Evolutionary conservation across 352 stramenopile species (phyloP), one percentile per base, ranked within the genome.

Genomic region (Globisporangium megalacanthum): DNA sequence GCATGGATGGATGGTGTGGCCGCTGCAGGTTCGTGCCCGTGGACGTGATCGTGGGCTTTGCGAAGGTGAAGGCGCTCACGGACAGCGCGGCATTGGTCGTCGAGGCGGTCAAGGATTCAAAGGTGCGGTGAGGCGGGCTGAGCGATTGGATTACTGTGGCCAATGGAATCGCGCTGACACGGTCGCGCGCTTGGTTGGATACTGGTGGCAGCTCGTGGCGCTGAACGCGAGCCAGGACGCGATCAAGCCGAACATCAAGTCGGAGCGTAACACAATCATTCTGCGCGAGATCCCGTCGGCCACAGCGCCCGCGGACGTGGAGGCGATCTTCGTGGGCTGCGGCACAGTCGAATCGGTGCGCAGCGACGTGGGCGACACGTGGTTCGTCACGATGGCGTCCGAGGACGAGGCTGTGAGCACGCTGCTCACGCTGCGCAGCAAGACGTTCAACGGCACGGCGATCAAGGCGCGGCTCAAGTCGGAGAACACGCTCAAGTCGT

Each of bases 401-500:
- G 90, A 97, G 54, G 77, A 93, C 8, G 88, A 91, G 19, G 90
- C 90, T 7, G 82, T 95, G 6, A 73, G 66, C 41, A 97, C 87
- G 61, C 72, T 97, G 47, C 68, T 97, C 44, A 77, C 75, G 57
- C 71, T 97, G 50, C 79, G 88, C 58, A 88, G 70, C 70, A 95
- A 97, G 72, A 93, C 81, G 44, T 97, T 97, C 64, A 89, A 96
- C 61, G 79, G 80, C 54, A 79, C 82, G 50, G 70, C 83, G 17
- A 93, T 97, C 56, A 97, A 97, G 72, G 89, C 88, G 17, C 83
- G 90, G 44, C 71, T 97, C 41, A 97, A 97, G 77, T 95, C 88
- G 37, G 90, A 97, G 73, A 96, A 95, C 68, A 61, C 97, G 62
- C 79, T 97, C 58, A 88, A 93, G 64, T 94, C 90, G 17, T 97